phyloP scores from a whole-genome alignment of 805 yeast genomes.

The Sugiyamaella floridensis region DNA sequence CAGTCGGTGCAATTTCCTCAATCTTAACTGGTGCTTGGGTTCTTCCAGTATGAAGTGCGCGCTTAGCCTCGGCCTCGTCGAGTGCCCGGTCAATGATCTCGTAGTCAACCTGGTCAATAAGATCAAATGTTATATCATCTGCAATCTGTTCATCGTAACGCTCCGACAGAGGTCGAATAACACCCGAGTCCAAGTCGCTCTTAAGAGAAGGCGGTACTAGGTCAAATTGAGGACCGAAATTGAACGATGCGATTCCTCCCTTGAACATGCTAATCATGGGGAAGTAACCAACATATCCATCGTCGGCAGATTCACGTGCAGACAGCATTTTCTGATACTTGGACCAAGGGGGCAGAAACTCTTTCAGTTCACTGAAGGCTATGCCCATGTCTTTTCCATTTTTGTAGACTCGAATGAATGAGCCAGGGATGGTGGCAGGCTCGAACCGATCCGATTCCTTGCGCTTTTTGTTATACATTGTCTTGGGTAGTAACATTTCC shows the following conservation, averaged over 20 bases:
- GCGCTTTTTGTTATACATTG: slow-evolving; percentile 18
- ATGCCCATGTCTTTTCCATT: slow-evolving; percentile 67
- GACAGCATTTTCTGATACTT: slow-evolving; percentile 29
- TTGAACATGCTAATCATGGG: slow-evolving; percentile 82
- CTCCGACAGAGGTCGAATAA: slow-evolving; percentile 46
- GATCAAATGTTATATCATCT: slow-evolving; percentile 77
- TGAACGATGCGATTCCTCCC: slow-evolving; percentile 67
- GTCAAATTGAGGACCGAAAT: slow-evolving; percentile 60
- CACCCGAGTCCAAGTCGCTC: slow-evolving; percentile 9
- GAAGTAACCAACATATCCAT: slow-evolving; percentile 82
- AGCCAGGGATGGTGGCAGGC: slow-evolving; percentile 31
- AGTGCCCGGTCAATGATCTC: slow-evolving; percentile 16
- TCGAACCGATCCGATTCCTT: slow-evolving; percentile 15
- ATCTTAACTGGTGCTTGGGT: background rate
- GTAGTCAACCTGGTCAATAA: slow-evolving; percentile 74
- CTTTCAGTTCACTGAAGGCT: slow-evolving; percentile 60
- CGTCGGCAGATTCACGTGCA: slow-evolving; percentile 42
- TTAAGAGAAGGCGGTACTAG: slow-evolving; percentile 32
- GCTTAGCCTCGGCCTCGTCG: slow-evolving; percentile 2
- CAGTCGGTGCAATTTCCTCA: background rate
- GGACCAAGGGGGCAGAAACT: slow-evolving; percentile 75
- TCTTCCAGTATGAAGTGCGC: background rate
- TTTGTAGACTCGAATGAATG: slow-evolving; percentile 62
- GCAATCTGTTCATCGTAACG: slow-evolving; percentile 64
- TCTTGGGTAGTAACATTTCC: slow-evolving; percentile 45